phyloP scores from a whole-genome alignment of 2,329 filamentous ascomycete species.

The Cladophialophora exuberans region DNA sequence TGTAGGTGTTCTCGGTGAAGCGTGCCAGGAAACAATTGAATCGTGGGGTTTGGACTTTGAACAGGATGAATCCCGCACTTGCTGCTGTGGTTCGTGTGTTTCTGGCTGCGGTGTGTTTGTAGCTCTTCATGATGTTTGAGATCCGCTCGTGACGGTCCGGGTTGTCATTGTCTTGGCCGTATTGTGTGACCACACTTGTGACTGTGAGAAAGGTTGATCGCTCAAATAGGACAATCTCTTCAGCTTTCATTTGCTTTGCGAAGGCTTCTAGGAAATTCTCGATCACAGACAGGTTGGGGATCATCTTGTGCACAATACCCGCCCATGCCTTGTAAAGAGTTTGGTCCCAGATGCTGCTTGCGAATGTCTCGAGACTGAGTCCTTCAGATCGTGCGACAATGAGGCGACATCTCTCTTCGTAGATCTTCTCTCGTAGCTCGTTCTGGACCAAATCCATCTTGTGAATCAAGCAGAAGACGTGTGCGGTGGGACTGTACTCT shows the following conservation, averaged over 20 bases:
- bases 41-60: constrained; percentile 55
- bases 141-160: constrained; percentile 93
- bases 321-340: constrained; percentile 98
- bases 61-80: constrained; percentile 48
- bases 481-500: constrained; percentile 79
- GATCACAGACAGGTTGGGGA: constrained; percentile 89
- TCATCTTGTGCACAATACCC: constrained; percentile 93
- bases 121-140: constrained; percentile 97
- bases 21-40: constrained; percentile 96
- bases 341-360: constrained; percentile 98
- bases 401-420: constrained; percentile 77
- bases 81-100: constrained; percentile 50
- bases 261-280: constrained; percentile 83
- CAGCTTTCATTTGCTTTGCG: constrained; percentile 83
- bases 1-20: constrained; percentile 96
- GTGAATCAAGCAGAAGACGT: constrained; percentile 94
- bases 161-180: constrained; percentile 70
- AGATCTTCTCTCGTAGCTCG: constrained; percentile 76
- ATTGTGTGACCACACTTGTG: constrained; percentile 72
- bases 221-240: constrained; percentile 94
- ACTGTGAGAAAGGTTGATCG: constrained; percentile 94
- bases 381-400: constrained; percentile 74
- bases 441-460: constrained; percentile 96
- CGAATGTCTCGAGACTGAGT: constrained; percentile 83
- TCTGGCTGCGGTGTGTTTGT: constrained; percentile 74